phyloP scores from a whole-genome alignment of 2,329 filamentous ascomycete genomes.

The Trichoderma oligosporum region DNA sequence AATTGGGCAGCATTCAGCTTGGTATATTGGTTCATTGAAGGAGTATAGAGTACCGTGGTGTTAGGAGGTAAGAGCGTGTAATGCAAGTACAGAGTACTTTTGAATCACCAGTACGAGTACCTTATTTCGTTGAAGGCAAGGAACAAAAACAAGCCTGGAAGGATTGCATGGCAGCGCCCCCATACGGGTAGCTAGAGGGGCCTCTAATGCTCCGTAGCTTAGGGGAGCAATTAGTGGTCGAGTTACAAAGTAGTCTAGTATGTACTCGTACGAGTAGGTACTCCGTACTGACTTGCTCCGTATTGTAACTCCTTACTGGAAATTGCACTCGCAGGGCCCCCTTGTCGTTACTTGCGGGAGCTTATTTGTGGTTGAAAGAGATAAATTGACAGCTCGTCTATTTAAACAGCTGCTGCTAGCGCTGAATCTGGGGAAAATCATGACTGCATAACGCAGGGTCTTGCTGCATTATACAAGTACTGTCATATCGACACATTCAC shows the following conservation, averaged over 20 bases:
- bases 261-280: too few relatives aligned
- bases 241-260: too few relatives aligned
- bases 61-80: too few relatives aligned
- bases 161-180: too few relatives aligned
- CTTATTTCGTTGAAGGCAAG: not conserved
- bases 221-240: not conserved
- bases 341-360: too few relatives aligned
- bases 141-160: not conserved
- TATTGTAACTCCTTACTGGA: not conserved
- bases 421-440: constrained; percentile 10
- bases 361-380: too few relatives aligned
- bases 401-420: not conserved
- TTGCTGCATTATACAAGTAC: not conserved
- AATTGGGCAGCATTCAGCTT: not conserved
- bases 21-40: too few relatives aligned
- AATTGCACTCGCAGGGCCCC: not conserved
- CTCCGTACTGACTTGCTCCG: too few relatives aligned
- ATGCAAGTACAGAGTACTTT: too few relatives aligned
- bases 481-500: not conserved
- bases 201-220: not conserved
- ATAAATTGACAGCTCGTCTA: not conserved
- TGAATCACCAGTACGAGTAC: too few relatives aligned
- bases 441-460: constrained; percentile 5
- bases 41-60: not conserved
- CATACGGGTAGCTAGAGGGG: not conserved